phyloP scores from a whole-genome alignment of 192 early-diverging fungal genomes.

The Chytriomyces confervae region DNA sequence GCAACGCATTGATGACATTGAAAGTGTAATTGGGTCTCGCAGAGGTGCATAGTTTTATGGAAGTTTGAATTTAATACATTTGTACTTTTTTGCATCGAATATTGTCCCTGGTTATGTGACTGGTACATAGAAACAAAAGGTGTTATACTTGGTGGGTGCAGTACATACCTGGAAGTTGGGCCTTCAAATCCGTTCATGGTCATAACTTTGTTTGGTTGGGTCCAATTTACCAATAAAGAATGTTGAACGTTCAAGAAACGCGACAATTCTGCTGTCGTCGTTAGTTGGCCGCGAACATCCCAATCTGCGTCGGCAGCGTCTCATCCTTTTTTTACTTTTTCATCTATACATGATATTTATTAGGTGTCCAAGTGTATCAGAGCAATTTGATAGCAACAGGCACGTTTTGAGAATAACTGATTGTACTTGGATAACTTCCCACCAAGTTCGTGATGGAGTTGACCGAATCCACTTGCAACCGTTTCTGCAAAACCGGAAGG shows the following conservation, averaged over 20 bases:
- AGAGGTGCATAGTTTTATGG: not conserved
- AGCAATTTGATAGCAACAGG: constrained; percentile 4
- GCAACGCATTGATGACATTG: not conserved
- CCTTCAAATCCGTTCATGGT: constrained; percentile 33
- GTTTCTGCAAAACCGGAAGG: not conserved
- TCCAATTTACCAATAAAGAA: not conserved
- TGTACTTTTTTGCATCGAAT: not conserved
- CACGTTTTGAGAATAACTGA: constrained; percentile 7
- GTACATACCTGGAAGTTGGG: too few species aligned
- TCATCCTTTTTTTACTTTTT: too few species aligned
- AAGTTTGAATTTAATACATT: constrained; percentile 21
- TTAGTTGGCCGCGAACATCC: too few species aligned
- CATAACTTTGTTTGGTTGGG: constrained; percentile 41
- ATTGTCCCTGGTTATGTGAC: constrained; percentile 7
- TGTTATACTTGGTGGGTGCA: too few species aligned
- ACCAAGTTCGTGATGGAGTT: not conserved
- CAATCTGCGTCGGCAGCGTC: too few species aligned
- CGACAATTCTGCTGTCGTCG: too few species aligned
- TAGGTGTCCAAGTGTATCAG: too few species aligned
- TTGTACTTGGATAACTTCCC: constrained; percentile 5
- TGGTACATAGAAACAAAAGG: too few species aligned
- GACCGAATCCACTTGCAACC: not conserved
- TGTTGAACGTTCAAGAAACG: too few species aligned
- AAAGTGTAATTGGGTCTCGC: constrained; percentile 4
- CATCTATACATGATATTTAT: too few species aligned